A percentile compares a stretch with the other conserved stretches of the same genome.
Evolutionary conservation across 345 rosid genomes (phyloP).

Genomic region (Theobroma cacao): DNA sequence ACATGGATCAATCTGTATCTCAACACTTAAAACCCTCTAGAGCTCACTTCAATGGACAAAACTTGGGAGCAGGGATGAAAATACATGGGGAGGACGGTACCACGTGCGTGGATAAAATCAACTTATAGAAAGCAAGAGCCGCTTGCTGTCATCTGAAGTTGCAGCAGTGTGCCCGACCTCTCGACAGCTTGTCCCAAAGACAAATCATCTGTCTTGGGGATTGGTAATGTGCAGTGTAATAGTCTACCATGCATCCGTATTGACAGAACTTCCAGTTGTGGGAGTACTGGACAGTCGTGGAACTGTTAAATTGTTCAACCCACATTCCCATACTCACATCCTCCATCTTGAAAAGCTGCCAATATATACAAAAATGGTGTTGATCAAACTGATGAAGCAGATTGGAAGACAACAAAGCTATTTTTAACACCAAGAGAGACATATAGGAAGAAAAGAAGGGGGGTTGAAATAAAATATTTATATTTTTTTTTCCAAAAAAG

Average conservation of each 20-base stretch:
- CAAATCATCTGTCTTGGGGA: slow-evolving; percentile 94
- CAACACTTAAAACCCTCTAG: neutral
- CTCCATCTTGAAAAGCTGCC: slow-evolving; percentile 96
- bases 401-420: neutral
- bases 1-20: neutral
- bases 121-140: neutral
- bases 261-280: slow-evolving; percentile 97
- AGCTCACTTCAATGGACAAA: slow-evolving; percentile 9
- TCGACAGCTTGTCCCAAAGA: slow-evolving; percentile 79
- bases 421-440: neutral
- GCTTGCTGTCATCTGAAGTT: slow-evolving; percentile 64
- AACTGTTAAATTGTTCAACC: slow-evolving; percentile 79
- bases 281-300: slow-evolving; percentile 68
- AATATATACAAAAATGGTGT: slow-evolving; percentile 5
- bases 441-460: neutral
- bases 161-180: slow-evolving; percentile 79
- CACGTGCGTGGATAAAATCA: neutral
- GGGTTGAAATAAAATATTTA: neutral
- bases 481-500: neutral
- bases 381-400: neutral
- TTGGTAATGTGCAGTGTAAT: slow-evolving; percentile 92
- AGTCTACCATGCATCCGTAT: slow-evolving; percentile 85
- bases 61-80: neutral
- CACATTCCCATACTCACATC: slow-evolving; percentile 99
- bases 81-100: neutral